Evolutionary conservation across 1,284 basidiomycete genomes (phyloP), one percentile per base, ranked within the genome.

Genomic region (Xerocomus nothofagi): DNA sequence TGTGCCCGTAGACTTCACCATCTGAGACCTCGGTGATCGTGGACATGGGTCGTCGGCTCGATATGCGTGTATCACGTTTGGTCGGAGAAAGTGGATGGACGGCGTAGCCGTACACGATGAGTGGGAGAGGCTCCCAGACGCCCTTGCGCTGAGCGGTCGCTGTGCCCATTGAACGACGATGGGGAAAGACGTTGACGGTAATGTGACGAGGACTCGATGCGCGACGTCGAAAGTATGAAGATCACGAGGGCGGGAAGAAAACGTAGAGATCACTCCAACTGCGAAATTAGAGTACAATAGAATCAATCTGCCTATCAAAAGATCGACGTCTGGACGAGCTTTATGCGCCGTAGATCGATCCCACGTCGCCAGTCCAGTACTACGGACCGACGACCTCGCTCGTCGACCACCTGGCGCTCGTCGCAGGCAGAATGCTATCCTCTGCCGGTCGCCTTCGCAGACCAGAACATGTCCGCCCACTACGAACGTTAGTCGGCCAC

Each of bases 21-120:
- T 77, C 76, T 2, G 85, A 87, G 24, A 72, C 77, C 57, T 88
- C 86, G 6, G 86, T 88, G 54, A 84, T 82, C 0, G 79, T 83
- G 1, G 86, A 89, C 48, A 82, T 75, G 39, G 65, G 65, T 37
- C 84, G 78, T 20, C 83, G 77, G 60, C 60, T 75, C 2, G 86
- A 86, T 39, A 82, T 72, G 49, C 83, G 77, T 26, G 84, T 86
- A 60, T 90, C 86, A 42, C 86, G 77, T 55, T 84, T 84, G 47
- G 82, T 82, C 4, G 86, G 85, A 2, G 81, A 78, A 34, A 91
- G 77, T 9, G 88, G 87, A 57, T 91, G 87, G 50, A 88, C 79
- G 18, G 88, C 88, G 69, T 91, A 91, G 41, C 89, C 88, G 65
- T 91, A 91, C 24, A 89, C 78, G 60, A 91, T 88, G 69, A 85